Evolutionary conservation across 2,329 filamentous ascomycete species (phyloP).

Genomic region (Colletotrichum sp.): DNA sequence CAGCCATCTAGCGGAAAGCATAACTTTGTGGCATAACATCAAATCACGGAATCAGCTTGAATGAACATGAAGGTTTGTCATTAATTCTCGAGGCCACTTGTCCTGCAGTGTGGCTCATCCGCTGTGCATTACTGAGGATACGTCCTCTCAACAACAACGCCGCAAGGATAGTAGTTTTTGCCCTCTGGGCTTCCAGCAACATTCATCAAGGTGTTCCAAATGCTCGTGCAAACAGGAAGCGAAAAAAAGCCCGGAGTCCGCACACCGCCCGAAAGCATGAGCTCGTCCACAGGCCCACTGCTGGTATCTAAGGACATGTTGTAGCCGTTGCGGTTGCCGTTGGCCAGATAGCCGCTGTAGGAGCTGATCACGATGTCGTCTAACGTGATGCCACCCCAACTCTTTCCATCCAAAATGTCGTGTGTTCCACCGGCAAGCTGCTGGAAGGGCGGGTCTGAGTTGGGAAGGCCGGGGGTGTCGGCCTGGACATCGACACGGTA

Average conservation of each 20-base stretch:
- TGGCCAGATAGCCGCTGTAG: background rate
- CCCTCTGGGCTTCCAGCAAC: background rate
- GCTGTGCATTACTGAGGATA: background rate
- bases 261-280: background rate
- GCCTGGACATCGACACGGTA: background rate
- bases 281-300: background rate
- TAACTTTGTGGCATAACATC: background rate
- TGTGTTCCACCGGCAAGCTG: background rate
- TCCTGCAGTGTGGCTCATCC: background rate
- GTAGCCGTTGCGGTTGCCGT: constrained; percentile 6
- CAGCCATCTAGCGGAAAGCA: background rate
- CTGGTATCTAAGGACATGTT: background rate
- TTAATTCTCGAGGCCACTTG: background rate
- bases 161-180: background rate
- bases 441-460: background rate
- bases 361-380: constrained; percentile 10
- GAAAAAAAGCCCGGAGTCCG: background rate
- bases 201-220: background rate
- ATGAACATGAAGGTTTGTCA: background rate
- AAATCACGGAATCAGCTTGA: background rate
- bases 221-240: background rate
- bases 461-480: background rate
- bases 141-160: background rate
- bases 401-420: constrained; percentile 4
- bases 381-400: background rate